These are phyloP conservation scores for Fagus sylvatica DNA, from an alignment of 306 rosid species.

Conservation along the genomic window DNA sequence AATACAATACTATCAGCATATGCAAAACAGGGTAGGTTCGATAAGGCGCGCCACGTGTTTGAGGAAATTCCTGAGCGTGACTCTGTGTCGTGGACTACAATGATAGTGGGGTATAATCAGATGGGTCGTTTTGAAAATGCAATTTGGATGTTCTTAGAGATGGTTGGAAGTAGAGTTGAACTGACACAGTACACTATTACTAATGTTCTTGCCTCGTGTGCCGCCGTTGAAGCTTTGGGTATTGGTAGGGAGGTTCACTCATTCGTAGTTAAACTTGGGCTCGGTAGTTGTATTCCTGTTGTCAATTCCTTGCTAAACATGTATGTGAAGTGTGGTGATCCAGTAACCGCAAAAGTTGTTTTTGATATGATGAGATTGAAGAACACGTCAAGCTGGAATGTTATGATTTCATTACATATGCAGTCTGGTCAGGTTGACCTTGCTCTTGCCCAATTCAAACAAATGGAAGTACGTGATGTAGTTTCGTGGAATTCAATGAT, in stretches of 20 bases:
- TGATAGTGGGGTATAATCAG: conserved; percentile 72
- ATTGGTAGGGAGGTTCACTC: conserved; percentile 74
- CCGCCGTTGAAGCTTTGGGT: conserved; percentile 50
- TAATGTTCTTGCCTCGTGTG: conserved; percentile 72
- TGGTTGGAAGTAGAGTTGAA: conserved; percentile 50
- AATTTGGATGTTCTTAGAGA: conserved; percentile 48
- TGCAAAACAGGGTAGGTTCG: conserved; percentile 63
- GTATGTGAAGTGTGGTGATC: conserved; percentile 81
- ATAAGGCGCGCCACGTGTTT: conserved; percentile 47
- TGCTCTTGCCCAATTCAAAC: conserved; percentile 60
- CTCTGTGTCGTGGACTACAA: conserved; percentile 82
- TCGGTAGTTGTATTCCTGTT: conserved; percentile 52
- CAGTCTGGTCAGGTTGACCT: conserved; percentile 57
- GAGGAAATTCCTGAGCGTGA: conserved; percentile 71
- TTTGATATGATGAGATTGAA: conserved; percentile 64
- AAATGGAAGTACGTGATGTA: conserved; percentile 59
- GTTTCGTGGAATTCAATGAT: conserved; percentile 81
- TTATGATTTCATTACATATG: conserved; percentile 69
- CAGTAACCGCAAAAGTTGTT: conserved; percentile 52
- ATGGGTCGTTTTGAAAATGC: conserved; percentile 52
- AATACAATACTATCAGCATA: conserved; percentile 70
- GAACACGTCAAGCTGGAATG: conserved; percentile 66
- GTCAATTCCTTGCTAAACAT: conserved; percentile 80
- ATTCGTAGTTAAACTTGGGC: conserved; percentile 61
- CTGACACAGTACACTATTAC: conserved; percentile 68